These are phyloP conservation scores for Amoebophrya sp. DNA, from an alignment of 169 alveolate genomes.

Conservation along the genomic window DNA sequence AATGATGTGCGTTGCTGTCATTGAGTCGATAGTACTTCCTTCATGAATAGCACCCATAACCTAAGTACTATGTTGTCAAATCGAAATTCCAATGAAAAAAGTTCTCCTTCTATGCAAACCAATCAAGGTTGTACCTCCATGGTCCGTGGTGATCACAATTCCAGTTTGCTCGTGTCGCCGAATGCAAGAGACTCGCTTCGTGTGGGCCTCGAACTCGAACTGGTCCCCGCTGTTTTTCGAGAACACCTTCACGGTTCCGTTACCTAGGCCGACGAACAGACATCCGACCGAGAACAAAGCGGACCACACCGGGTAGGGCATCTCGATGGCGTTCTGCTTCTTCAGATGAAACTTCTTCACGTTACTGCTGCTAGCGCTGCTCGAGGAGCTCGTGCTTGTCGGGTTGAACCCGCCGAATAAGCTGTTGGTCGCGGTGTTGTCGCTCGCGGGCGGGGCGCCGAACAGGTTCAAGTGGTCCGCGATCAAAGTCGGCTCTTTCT, in stretches of 20 bases:
- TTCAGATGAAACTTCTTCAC: not conserved
- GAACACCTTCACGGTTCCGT: not conserved
- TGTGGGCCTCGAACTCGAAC: conserved; percentile 2
- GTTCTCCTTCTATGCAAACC: no score
- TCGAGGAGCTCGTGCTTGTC: not conserved
- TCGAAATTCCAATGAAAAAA: no score
- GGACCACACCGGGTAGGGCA: not conserved
- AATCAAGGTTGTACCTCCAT: not conserved
- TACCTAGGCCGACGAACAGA: not conserved
- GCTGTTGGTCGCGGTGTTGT: not conserved
- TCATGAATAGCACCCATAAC: no score
- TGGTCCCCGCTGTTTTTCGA: not conserved
- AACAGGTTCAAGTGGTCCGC: not conserved
- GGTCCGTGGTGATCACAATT: not conserved
- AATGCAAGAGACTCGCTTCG: not conserved
- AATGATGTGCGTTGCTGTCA: no score
- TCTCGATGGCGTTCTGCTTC: not conserved
- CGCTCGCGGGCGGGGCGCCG: not conserved
- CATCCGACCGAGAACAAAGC: not conserved
- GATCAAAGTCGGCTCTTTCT: not conserved
- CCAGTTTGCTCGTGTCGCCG: not conserved
- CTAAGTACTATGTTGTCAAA: no score
- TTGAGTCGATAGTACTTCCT: no score
- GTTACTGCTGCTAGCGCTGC: not conserved
- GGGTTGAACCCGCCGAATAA: not conserved